Conservation (phyloP, 164 flowering plant genomes). For the Aristolochia fimbriata region DNA sequence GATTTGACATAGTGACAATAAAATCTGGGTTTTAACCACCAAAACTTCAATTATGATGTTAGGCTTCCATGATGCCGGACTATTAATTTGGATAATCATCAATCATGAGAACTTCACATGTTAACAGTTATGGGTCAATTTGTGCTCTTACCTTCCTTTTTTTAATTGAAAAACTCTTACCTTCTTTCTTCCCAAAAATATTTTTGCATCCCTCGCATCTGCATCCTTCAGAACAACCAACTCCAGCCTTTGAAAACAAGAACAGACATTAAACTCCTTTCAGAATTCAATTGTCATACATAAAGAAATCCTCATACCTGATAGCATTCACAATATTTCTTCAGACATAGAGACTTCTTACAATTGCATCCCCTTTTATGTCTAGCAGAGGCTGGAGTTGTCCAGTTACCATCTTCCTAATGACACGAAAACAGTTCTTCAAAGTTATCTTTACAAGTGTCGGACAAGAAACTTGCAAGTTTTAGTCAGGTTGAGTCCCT, state of each 20-base stretch:
- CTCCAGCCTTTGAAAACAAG: slow-evolving; percentile 34
- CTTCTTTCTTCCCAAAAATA: slow-evolving; percentile 49
- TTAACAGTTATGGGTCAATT: neutral
- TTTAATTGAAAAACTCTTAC: slow-evolving; percentile 17
- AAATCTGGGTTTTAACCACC: too few relatives aligned
- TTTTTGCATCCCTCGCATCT: slow-evolving; percentile 31
- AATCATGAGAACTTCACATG: too few relatives aligned
- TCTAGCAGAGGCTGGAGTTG: slow-evolving; percentile 60
- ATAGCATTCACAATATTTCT: slow-evolving; percentile 85
- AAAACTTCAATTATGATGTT: too few relatives aligned
- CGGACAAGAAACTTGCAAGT: too few relatives aligned
- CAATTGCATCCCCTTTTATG: slow-evolving; percentile 88
- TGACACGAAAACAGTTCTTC: neutral
- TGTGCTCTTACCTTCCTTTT: too few relatives aligned
- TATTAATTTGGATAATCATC: too few relatives aligned
- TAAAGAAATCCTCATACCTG: slow-evolving; percentile 35
- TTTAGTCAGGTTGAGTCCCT: neutral
- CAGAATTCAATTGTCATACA: neutral
- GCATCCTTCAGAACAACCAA: slow-evolving; percentile 54
- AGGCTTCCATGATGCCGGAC: too few relatives aligned
- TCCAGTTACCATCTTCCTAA: slow-evolving; percentile 35
- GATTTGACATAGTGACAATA: too few relatives aligned
- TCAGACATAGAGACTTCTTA: slow-evolving; percentile 76
- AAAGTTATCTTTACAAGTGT: neutral
- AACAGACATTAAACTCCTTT: neutral